Evolutionary conservation across 2,329 filamentous ascomycete genomes (phyloP).

Genomic region (Penicillium sp.): DNA sequence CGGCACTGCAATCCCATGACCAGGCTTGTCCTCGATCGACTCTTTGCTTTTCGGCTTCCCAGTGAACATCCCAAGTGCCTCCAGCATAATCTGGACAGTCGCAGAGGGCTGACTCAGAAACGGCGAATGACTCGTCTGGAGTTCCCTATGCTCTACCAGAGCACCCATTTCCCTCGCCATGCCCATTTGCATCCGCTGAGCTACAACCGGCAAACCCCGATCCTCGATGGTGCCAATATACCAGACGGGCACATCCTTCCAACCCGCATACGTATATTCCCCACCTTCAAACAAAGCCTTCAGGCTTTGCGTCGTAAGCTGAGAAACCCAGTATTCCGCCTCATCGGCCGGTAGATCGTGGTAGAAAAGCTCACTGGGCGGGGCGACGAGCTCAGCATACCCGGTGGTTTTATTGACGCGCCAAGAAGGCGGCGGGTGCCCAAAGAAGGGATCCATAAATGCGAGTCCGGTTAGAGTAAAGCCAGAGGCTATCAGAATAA

Average conservation of each 20-base stretch:
- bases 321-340: constrained; percentile 39
- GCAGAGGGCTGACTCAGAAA: constrained; percentile 46
- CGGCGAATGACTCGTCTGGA: constrained; percentile 47
- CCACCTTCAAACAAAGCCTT: constrained; percentile 45
- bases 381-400: constrained; percentile 36
- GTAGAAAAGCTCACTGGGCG: constrained; percentile 45
- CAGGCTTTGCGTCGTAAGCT: constrained; percentile 41
- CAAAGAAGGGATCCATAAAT: constrained; percentile 42
- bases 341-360: constrained; percentile 47
- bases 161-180: constrained; percentile 39
- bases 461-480: constrained; percentile 36
- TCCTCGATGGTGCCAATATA: constrained; percentile 45
- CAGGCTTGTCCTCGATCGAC: too few relatives aligned
- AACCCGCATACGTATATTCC: constrained; percentile 44
- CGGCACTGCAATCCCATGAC: too few relatives aligned
- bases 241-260: constrained; percentile 46
- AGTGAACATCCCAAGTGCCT: constrained; percentile 33
- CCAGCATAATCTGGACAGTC: constrained; percentile 36
- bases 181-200: constrained; percentile 37
- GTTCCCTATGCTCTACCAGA: constrained; percentile 36
- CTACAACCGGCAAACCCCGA: constrained; percentile 35
- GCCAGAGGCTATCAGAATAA: constrained; percentile 45
- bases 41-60: neutral
- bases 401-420: constrained; percentile 38
- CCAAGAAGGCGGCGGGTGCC: constrained; percentile 43